phyloP scores from a whole-genome alignment of 208 protist genomes.

The Leishmania tarentolae region DNA sequence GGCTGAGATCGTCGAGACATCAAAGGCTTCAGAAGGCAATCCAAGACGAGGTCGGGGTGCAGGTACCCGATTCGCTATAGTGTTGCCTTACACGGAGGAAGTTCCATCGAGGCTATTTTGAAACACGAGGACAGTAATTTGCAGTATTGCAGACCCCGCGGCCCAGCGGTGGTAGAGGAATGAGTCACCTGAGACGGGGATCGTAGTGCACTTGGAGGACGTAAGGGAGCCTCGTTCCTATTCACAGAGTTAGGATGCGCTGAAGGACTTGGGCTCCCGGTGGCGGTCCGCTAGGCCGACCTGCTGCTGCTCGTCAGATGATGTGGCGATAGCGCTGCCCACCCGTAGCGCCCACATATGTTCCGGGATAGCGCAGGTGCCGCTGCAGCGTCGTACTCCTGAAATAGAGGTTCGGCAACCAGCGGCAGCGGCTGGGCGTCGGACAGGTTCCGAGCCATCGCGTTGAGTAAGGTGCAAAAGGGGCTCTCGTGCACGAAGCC shows the following conservation, averaged over 20 bases:
- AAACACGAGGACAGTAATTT: constrained; percentile 7
- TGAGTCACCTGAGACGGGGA: background rate
- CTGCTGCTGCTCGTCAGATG: too few species aligned
- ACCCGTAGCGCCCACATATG: background rate
- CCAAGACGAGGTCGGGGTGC: too few species aligned
- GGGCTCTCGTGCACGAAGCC: constrained; percentile 13
- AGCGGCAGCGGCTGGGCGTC: constrained; percentile 6
- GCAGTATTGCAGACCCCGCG: background rate
- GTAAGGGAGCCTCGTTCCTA: background rate
- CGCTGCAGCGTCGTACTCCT: background rate
- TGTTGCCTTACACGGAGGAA: background rate
- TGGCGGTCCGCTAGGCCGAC: too few species aligned
- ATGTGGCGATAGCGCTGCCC: too few species aligned
- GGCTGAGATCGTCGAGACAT: background rate
- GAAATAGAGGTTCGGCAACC: background rate
- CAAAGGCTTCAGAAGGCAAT: background rate
- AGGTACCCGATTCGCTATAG: background rate
- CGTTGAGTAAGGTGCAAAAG: constrained; percentile 19
- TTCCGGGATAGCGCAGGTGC: background rate
- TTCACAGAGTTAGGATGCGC: background rate
- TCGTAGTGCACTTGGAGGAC: background rate
- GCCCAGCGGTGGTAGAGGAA: background rate
- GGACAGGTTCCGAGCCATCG: constrained; percentile 12
- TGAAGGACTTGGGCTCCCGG: background rate
- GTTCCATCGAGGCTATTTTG: background rate